phyloP scores from a whole-genome alignment of 2,329 filamentous ascomycete genomes.

The Penicillium sp. region DNA sequence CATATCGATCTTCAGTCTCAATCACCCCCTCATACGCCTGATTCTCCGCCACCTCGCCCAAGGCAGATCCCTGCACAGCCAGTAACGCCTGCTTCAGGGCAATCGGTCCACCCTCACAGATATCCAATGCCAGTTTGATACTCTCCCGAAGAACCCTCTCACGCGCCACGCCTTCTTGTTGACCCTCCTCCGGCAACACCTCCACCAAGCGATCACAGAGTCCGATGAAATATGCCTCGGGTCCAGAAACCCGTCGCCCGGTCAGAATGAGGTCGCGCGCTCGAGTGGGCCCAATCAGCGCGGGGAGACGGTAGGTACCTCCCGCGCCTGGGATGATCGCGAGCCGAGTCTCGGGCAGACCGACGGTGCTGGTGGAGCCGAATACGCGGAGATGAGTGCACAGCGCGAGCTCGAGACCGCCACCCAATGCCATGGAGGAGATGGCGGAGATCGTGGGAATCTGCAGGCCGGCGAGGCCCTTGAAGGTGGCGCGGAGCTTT shows the following conservation, averaged over 20 bases:
- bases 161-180: slow-evolving; percentile 62
- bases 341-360: slow-evolving; percentile 86
- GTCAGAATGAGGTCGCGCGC: slow-evolving; percentile 92
- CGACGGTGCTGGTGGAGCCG: slow-evolving; percentile 74
- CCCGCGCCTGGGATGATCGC: slow-evolving; percentile 95
- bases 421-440: slow-evolving; percentile 83
- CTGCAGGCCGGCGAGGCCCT: slow-evolving; percentile 71
- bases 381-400: slow-evolving; percentile 89
- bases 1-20: slow-evolving; percentile 80
- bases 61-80: slow-evolving; percentile 70
- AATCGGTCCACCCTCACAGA: slow-evolving; percentile 86
- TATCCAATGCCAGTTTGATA: slow-evolving; percentile 76
- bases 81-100: slow-evolving; percentile 77
- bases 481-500: slow-evolving; percentile 75
- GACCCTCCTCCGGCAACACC: slow-evolving; percentile 60
- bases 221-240: slow-evolving; percentile 90
- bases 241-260: slow-evolving; percentile 77
- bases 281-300: slow-evolving; percentile 74
- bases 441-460: slow-evolving; percentile 91
- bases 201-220: slow-evolving; percentile 90
- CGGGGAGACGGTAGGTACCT: slow-evolving; percentile 84
- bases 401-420: slow-evolving; percentile 89
- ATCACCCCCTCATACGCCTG: slow-evolving; percentile 83
- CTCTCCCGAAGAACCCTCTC: slow-evolving; percentile 73
- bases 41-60: slow-evolving; percentile 77